A percentile compares a stretch with the other conserved stretches of the same genome.
These are phyloP conservation scores for Rheum nobile DNA, from an alignment of 148 eudicot species.

Conservation along the genomic window DNA sequence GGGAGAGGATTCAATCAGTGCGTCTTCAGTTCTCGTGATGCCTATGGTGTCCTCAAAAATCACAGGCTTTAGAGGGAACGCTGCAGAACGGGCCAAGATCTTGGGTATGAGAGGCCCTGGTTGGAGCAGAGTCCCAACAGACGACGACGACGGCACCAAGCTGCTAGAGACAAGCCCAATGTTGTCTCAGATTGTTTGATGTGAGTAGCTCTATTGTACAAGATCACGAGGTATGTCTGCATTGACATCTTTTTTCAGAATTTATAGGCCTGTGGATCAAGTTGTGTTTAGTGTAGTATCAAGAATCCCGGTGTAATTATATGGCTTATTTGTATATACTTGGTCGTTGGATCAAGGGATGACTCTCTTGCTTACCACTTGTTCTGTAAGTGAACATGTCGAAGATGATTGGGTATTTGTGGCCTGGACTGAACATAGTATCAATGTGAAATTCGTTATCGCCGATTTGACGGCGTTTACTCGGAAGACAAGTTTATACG, in stretches of 20 bases:
- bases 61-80: slow-evolving; percentile 69
- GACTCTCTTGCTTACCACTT: slow-evolving; percentile 13
- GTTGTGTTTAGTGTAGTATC: background rate
- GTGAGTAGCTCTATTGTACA: slow-evolving; percentile 13
- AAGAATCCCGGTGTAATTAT: slow-evolving; percentile 8
- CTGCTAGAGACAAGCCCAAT: slow-evolving; percentile 43
- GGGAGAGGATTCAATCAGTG: slow-evolving; percentile 75
- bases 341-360: slow-evolving; percentile 8
- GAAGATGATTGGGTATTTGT: background rate
- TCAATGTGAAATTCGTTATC: background rate
- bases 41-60: slow-evolving; percentile 96
- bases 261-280: slow-evolving; percentile 1
- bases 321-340: slow-evolving; percentile 11
- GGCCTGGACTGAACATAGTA: background rate
- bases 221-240: background rate
- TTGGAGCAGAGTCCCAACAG: slow-evolving; percentile 58
- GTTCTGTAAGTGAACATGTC: slow-evolving; percentile 3
- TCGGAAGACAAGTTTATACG: background rate
- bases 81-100: slow-evolving; percentile 43
- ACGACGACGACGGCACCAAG: slow-evolving; percentile 39
- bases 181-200: slow-evolving; percentile 28
- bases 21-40: slow-evolving; percentile 86
- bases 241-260: background rate
- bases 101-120: slow-evolving; percentile 40
- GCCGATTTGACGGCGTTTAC: background rate